phyloP scores from a whole-genome alignment of 164 flowering plant species.

The Piper longum region DNA sequence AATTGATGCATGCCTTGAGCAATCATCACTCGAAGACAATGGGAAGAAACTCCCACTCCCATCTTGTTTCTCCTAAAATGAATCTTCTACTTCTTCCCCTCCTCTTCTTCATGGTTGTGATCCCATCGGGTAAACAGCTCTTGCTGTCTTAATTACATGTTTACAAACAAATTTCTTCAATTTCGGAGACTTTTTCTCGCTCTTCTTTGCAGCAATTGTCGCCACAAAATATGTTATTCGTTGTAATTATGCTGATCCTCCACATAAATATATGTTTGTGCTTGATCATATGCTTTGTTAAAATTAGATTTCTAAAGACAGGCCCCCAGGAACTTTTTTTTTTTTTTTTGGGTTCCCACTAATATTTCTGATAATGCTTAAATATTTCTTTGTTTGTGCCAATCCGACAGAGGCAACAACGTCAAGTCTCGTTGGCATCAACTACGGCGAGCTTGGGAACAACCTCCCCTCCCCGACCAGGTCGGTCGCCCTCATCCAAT shows the following conservation, averaged over 20 bases:
- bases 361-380: not conserved
- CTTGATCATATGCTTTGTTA: too few relatives aligned
- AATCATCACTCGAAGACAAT: not conserved
- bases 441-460: conserved; percentile 44
- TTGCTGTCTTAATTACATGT: not conserved
- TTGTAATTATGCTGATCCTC: too few relatives aligned
- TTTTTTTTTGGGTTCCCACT: not conserved
- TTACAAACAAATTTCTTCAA: not conserved
- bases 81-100: not conserved
- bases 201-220: too few relatives aligned
- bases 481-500: conserved; percentile 43
- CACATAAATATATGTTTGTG: too few relatives aligned
- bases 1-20: not conserved
- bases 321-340: too few relatives aligned
- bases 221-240: too few relatives aligned
- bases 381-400: not conserved
- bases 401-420: not conserved
- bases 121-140: not conserved
- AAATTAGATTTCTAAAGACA: too few relatives aligned
- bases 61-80: not conserved
- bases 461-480: conserved; percentile 51
- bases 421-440: not conserved
- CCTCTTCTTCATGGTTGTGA: not conserved
- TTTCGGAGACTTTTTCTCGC: not conserved
- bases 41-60: not conserved